A percentile compares a stretch with the other conserved stretches of the same genome.
Evolutionary conservation across 306 rosid species (phyloP).

Genomic region (Abrus precatorius): DNA sequence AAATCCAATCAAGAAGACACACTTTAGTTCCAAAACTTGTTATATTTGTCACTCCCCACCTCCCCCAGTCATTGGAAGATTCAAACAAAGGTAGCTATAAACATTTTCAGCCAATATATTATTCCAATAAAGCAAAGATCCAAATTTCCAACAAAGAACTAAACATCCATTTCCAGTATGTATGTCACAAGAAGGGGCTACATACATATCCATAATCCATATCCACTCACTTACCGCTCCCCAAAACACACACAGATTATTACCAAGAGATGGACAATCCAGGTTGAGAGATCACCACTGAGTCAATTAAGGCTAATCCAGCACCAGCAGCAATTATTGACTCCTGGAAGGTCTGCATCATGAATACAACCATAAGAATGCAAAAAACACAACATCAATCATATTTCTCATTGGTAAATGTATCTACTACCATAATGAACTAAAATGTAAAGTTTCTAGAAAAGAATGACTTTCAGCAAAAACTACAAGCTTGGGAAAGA

Average conservation of each 20-base stretch:
- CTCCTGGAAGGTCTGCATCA: constrained; percentile 89
- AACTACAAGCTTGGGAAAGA: constrained; percentile 33
- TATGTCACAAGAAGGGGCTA: constrained; percentile 42
- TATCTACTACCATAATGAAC: constrained; percentile 23
- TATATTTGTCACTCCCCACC: constrained; percentile 22
- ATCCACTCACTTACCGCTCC: constrained; percentile 54
- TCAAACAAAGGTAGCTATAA: neutral
- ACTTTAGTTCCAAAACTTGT: constrained; percentile 5
- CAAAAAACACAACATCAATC: constrained; percentile 15
- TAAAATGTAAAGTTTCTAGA: constrained; percentile 19
- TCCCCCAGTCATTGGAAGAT: constrained; percentile 21
- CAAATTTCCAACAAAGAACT: constrained; percentile 34
- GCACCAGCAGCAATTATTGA: constrained; percentile 89
- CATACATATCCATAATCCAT: constrained; percentile 45
- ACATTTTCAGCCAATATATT: constrained; percentile 15
- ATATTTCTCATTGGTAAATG: constrained; percentile 12
- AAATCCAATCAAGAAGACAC: constrained; percentile 33
- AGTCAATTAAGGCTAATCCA: constrained; percentile 85
- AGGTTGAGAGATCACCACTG: constrained; percentile 90
- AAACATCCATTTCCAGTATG: constrained; percentile 14
- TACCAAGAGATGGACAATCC: constrained; percentile 62
- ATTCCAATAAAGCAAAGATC: constrained; percentile 9
- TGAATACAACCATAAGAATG: constrained; percentile 53
- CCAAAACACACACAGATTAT: constrained; percentile 53
- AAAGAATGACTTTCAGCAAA: constrained; percentile 37